A percentile compares a stretch with the other conserved stretches of the same genome.
Evolutionary conservation across 441 rosid genomes (phyloP).

Genomic region (Erodium trifolium): DNA sequence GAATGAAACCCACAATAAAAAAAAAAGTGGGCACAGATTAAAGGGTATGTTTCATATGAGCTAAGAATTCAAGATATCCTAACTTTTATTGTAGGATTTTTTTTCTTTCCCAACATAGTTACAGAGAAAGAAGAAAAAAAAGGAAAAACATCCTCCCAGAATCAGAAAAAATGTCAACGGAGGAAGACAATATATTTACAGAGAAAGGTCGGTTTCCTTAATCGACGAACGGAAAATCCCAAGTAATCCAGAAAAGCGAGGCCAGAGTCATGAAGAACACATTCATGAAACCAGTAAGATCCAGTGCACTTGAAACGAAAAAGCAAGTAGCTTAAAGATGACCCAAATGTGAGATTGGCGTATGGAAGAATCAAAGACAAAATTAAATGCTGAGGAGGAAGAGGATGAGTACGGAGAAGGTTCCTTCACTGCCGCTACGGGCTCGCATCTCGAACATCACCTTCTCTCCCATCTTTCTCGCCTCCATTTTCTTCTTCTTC

Average conservation of each 20-base stretch:
- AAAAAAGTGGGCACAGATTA: slow-evolving; percentile 3
- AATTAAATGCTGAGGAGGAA: slow-evolving; percentile 54
- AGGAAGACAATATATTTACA: slow-evolving; percentile 39
- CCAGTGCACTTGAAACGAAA: neutral
- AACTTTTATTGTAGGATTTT: slow-evolving; percentile 5
- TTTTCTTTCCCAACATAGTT: neutral
- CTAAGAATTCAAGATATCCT: slow-evolving; percentile 20
- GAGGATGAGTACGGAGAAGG: slow-evolving; percentile 48
- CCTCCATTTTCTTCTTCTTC: neutral
- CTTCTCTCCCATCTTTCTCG: neutral
- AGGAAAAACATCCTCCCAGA: slow-evolving; percentile 36
- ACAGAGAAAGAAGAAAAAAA: slow-evolving; percentile 7
- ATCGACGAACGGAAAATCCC: neutral
- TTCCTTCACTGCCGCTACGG: slow-evolving; percentile 41
- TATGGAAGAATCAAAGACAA: neutral
- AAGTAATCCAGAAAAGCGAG: slow-evolving; percentile 14
- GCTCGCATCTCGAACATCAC: slow-evolving; percentile 52
- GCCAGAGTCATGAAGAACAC: slow-evolving; percentile 36
- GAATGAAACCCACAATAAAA: slow-evolving; percentile 3
- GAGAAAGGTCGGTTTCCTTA: neutral
- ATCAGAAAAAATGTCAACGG: slow-evolving; percentile 38
- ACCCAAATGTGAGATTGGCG: slow-evolving; percentile 6
- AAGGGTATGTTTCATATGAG: slow-evolving; percentile 19
- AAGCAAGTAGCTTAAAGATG: slow-evolving; percentile 4
- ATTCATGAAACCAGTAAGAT: slow-evolving; percentile 20